A percentile compares a stretch with the other conserved stretches of the same genome.
Evolutionary conservation across 164 flowering plant species (phyloP).

Genomic region (Umbellularia californica): DNA sequence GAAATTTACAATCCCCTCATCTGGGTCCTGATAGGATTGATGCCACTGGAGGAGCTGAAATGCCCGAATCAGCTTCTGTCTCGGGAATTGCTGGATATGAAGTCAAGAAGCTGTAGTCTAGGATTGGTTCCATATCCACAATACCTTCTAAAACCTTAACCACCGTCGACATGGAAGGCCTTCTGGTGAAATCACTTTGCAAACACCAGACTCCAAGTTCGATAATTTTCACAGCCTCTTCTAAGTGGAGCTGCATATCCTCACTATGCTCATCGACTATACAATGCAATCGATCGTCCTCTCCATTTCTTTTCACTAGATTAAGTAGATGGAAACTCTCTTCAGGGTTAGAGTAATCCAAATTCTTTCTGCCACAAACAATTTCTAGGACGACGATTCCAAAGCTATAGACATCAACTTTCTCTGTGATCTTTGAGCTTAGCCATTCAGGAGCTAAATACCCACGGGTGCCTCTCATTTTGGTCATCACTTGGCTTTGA

Average conservation of each 20-base stretch:
- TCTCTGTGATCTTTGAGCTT: conserved; percentile 8
- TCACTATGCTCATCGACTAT: background rate
- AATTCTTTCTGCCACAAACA: conserved; percentile 18
- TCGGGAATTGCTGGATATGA: background rate
- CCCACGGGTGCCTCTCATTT: conserved; percentile 31
- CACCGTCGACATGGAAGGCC: conserved; percentile 14
- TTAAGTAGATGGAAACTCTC: background rate
- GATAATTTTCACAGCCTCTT: conserved; percentile 8
- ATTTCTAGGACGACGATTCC: conserved; percentile 19
- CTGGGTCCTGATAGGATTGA: conserved; percentile 3
- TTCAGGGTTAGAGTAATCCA: conserved; percentile 12
- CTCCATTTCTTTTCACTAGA: background rate
- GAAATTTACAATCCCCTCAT: background rate
- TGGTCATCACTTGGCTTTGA: conserved; percentile 26
- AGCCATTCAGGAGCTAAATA: conserved; percentile 25
- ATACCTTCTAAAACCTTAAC: conserved; percentile 12
- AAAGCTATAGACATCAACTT: conserved; percentile 23
- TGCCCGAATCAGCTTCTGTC: background rate
- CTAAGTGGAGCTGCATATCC: conserved; percentile 1
- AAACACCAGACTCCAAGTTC: conserved; percentile 8
- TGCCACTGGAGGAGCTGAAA: background rate
- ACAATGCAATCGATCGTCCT: background rate
- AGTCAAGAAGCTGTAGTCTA: background rate
- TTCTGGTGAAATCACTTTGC: conserved; percentile 1
- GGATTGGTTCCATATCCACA: background rate